Evolutionary conservation across 164 flowering plant species (phyloP), one percentile per base, ranked within the genome.

Genomic region (Buxus sempervirens): DNA sequence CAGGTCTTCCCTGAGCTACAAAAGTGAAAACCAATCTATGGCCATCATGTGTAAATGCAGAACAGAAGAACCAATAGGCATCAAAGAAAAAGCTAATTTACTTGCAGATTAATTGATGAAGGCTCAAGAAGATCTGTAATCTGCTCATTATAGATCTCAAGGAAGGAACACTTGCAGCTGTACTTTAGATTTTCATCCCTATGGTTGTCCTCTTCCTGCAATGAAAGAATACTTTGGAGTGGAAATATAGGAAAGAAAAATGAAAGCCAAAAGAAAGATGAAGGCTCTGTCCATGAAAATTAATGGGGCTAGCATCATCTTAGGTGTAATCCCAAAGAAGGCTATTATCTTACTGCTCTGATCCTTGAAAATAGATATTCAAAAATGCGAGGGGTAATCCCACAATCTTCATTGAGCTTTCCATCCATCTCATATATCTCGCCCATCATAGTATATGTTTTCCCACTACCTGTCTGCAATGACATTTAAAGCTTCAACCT

Each of bases 371-470:
- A 93, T 48, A 93, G 68, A 72, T 86, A 84, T 68, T 90, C 93
- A 77, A 93, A 93, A 54, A 89, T 83, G 20, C 98, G 90, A 59
- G 96, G 90, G 60, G 93, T 90, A 57, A 93, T 81, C 72, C 98
- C 98, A 82, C 90, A 82, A 62, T 86, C 85, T 58, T 77, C 82
- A 64, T 63, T 80, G 55, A 85, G 85, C 66, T 75, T 72, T 7
- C 82, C 85, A 56, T 85, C 86, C 63, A 77, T 66, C 67, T 79
- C 83, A 73, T 71, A 54, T 74, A 93, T 84, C 64, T 90, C 92
- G 66, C 96, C 98, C 95, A 93, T 86, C 98, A 93, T 93, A 7
- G 98, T 93, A 67, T 90, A 88, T 21, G 98, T 93, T 72, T 93
- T 93, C 63, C 98, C 98, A 81, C 98, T 90, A 36, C 98, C 98